These are phyloP conservation scores for Stemphylium beticola DNA, from an alignment of 2,329 filamentous ascomycete species.

Conservation along the genomic window DNA sequence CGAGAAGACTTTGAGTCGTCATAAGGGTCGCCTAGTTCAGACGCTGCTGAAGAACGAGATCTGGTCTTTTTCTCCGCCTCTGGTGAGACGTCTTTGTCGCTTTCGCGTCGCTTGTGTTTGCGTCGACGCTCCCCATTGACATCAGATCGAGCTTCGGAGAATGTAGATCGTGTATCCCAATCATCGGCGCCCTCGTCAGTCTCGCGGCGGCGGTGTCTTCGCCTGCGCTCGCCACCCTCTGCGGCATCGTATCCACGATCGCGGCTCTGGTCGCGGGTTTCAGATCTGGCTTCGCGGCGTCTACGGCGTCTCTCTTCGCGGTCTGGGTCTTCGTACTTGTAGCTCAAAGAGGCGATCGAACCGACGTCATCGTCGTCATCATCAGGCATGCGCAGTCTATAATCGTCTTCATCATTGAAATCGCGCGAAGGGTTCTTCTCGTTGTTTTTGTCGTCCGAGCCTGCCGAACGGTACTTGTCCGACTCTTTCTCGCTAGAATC, in stretches of 20 bases:
- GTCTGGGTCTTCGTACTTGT: conserved; percentile 38
- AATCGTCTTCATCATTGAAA: conserved; percentile 14
- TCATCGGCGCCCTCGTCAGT: conserved; percentile 47
- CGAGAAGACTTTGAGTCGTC: conserved; percentile 49
- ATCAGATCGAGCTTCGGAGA: conserved; percentile 47
- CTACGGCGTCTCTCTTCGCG: conserved; percentile 39
- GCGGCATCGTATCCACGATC: conserved; percentile 44
- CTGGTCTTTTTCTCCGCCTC: conserved; percentile 26
- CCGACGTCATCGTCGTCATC: conserved; percentile 35
- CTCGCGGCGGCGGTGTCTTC: conserved; percentile 44
- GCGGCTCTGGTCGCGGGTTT: conserved; percentile 43
- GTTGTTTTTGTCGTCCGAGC: conserved; percentile 38
- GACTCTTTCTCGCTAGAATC: conserved; percentile 38
- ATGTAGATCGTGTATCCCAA: conserved; percentile 50
- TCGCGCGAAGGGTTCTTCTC: conserved; percentile 29
- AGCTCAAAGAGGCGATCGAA: conserved; percentile 31
- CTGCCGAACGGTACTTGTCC: conserved; percentile 43
- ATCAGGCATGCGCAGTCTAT: conserved; percentile 18
- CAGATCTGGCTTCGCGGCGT: conserved; percentile 27
- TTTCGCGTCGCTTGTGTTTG: conserved; percentile 41
- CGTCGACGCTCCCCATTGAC: conserved; percentile 43
- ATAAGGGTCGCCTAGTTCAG: conserved; percentile 50
- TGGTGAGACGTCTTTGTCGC: conserved; percentile 42
- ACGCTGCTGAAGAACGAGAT: conserved; percentile 45
- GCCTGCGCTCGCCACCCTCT: conserved; percentile 37